Evolutionary conservation across 768 basidiomycete genomes (phyloP).

Genomic region (Collybia mongolica): DNA sequence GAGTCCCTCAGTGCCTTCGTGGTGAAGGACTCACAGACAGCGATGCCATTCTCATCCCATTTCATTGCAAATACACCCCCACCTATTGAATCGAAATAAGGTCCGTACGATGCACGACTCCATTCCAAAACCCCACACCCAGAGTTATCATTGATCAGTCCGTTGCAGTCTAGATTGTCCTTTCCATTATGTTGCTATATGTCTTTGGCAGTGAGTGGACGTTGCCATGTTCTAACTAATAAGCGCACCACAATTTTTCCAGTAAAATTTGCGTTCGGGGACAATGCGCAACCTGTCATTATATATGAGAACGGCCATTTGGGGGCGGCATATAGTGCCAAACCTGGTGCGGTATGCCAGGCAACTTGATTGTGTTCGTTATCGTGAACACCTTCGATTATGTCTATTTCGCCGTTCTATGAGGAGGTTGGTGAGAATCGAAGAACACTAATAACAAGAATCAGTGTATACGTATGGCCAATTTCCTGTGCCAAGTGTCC

Average conservation of each 20-base stretch:
- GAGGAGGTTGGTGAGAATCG: constrained; percentile 8
- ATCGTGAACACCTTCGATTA: constrained; percentile 84
- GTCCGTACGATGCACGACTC: constrained; percentile 83
- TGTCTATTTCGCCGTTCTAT: constrained; percentile 79
- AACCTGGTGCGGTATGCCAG: constrained; percentile 72
- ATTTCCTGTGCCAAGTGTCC: constrained; percentile 57
- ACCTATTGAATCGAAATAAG: constrained; percentile 72
- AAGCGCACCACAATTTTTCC: constrained; percentile 60
- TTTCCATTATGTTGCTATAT: constrained; percentile 44
- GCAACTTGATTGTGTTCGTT: constrained; percentile 84
- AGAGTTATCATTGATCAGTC: constrained; percentile 50
- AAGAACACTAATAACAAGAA: background rate
- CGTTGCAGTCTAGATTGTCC: constrained; percentile 56
- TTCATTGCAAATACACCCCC: constrained; percentile 90
- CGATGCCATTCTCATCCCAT: constrained; percentile 79
- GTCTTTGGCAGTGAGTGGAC: background rate
- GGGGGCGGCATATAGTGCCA: constrained; percentile 8
- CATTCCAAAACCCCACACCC: constrained; percentile 81
- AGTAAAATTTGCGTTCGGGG: constrained; percentile 53
- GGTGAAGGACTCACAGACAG: constrained; percentile 58
- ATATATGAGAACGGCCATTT: constrained; percentile 2
- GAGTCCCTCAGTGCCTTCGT: background rate
- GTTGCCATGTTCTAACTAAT: background rate
- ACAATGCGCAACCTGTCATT: constrained; percentile 54
- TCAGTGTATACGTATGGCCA: constrained; percentile 63